Conservation (phyloP, 495 filamentous ascomycete genomes). For the Penicillium turbatum region DNA sequence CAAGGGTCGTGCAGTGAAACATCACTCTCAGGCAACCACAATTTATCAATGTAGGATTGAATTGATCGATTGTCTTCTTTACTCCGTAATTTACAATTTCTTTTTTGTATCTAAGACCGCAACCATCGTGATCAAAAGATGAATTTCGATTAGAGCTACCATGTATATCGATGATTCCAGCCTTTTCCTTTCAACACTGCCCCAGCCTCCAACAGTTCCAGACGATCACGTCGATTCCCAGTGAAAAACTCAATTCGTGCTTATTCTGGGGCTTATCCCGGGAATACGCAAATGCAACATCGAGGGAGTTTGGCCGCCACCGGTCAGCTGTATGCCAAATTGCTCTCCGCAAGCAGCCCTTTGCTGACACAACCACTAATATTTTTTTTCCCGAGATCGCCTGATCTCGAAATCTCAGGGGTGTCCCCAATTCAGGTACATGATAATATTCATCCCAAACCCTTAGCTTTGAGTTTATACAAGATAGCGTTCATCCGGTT, state of each 20-base stretch:
- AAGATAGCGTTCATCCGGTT: background rate
- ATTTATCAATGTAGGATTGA: background rate
- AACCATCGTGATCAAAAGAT: background rate
- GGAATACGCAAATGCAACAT: background rate
- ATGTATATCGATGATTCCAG: background rate
- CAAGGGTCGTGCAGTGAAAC: conserved; percentile 1
- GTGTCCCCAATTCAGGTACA: background rate
- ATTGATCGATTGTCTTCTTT: background rate
- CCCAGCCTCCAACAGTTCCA: background rate
- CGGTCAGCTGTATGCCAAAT: background rate
- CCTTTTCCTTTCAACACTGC: background rate
- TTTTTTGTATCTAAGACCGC: no score
- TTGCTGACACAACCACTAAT: background rate
- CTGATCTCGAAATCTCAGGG: background rate
- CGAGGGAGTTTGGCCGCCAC: background rate
- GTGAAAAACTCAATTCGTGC: background rate
- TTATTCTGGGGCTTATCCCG: background rate
- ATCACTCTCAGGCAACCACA: conserved; percentile 1
- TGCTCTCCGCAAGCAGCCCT: background rate
- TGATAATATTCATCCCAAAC: no score
- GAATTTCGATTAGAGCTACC: no score
- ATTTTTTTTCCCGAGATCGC: background rate
- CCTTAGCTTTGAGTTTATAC: background rate
- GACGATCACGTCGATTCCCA: background rate
- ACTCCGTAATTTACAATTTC: no score